A percentile compares a stretch with the other conserved stretches of the same genome.
phyloP scores from a whole-genome alignment of 2,329 filamentous ascomycete species.

The Botryotinia narcissicola region DNA sequence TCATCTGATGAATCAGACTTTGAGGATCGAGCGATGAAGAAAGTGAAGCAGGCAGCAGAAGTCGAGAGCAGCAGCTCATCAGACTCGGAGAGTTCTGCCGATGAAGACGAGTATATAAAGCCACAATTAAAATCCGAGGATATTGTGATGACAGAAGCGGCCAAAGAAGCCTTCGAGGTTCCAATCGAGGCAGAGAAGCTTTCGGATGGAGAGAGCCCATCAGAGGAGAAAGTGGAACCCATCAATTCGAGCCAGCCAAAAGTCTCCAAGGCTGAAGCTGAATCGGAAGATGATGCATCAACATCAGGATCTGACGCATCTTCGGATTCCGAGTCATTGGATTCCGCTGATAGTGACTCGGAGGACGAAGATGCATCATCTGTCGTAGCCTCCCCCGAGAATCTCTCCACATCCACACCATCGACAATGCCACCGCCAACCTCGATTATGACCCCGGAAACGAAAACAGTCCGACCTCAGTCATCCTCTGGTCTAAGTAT shows the following conservation, averaged over 20 bases:
- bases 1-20: slow-evolving; percentile 14
- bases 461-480: slow-evolving; percentile 24
- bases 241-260: background rate
- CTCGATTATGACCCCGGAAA: slow-evolving; percentile 18
- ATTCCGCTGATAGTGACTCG: slow-evolving; percentile 7
- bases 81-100: slow-evolving; percentile 15
- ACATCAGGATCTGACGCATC: slow-evolving; percentile 25
- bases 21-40: slow-evolving; percentile 5
- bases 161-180: background rate
- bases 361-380: slow-evolving; percentile 20
- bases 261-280: slow-evolving; percentile 10
- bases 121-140: slow-evolving; percentile 1
- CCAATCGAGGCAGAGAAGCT: background rate
- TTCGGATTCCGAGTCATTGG: slow-evolving; percentile 32
- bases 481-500: slow-evolving; percentile 55
- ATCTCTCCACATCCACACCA: slow-evolving; percentile 22
- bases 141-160: background rate
- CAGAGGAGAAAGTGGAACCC: background rate
- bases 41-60: slow-evolving; percentile 6
- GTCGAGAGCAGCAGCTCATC: slow-evolving; percentile 9
- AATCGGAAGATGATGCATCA: slow-evolving; percentile 5
- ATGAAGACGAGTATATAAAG: slow-evolving; percentile 9
- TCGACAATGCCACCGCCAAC: slow-evolving; percentile 19
- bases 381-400: slow-evolving; percentile 22
- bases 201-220: background rate